Base-by-base conservation (phyloP, 371 early-diverging fungal species). In the Modicella reniformis region DNA sequence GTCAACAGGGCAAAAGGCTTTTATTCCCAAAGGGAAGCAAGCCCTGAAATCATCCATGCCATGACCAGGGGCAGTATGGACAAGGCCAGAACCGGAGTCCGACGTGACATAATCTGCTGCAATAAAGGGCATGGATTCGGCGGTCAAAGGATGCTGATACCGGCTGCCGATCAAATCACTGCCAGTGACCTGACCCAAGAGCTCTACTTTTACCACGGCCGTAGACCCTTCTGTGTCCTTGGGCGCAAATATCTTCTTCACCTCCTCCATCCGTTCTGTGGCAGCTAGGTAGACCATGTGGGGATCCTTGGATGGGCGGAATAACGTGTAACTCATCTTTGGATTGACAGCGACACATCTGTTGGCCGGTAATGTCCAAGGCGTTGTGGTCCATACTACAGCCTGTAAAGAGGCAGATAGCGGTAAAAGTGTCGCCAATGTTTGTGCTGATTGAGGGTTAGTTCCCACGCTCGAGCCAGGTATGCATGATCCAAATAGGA, bases 301-400 rank as follows among this genome's bases (percentile, higher is more conserved):
- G 2, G 70, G 62, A 48, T 70, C 65, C 2, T 50, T 57, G 37
- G 33, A 55, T 26, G 81, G 65, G 33, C 81, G 61, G 28, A 92
- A 84, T 0, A 93, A 52, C 0, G 84, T 85, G 71, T 98, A 98
- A 2, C 74, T 80, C 32, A 96, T 72, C 0, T 90, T 87, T 10
- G 89, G 89, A 65, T 95, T 87, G 3, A 97, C 91, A 2, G 92
- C 87, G 32, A 96, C 86, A 8, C 94, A 96, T 44, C 85, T 82
- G 80, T 97, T 97, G 25, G 96, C 91, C 0, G 96, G 96, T 7
- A 97, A 77, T 1, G 97, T 97, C 97, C 97, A 97, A 0, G 98
- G 98, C 0, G 98, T 98, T 0, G 98, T 98, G 1, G 98, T 97
- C 98, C 98, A 98, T 12, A 94, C 90, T 9, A 96, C 79, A 7